Evolutionary conservation across 805 yeast species (phyloP).

Genomic region (Kuraishia piskuri): DNA sequence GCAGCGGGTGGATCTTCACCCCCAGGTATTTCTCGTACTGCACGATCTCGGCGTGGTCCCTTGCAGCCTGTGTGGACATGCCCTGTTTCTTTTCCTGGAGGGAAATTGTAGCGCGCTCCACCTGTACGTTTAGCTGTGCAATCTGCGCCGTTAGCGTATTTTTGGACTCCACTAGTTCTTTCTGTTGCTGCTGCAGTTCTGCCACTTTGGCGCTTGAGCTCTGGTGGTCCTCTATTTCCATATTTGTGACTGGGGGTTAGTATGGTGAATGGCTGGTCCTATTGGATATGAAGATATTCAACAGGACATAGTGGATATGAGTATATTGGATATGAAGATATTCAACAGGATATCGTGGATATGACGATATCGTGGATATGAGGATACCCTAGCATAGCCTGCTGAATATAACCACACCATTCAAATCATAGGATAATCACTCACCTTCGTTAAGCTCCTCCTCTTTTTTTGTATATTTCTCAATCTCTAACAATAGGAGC

Average conservation of each 20-base stretch:
- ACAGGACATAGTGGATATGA: too few species aligned
- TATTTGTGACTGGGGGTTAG: neutral
- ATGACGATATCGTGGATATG: too few species aligned
- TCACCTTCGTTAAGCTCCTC: neutral
- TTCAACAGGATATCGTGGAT: too few species aligned
- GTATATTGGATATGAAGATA: too few species aligned
- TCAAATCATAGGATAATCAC: too few species aligned
- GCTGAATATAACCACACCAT: too few species aligned
- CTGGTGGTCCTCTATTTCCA: neutral
- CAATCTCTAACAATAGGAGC: neutral
- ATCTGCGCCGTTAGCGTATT: neutral
- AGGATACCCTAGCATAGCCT: too few species aligned
- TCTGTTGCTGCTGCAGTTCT: neutral
- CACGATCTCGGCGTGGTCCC: constrained; percentile 31
- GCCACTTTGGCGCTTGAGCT: neutral
- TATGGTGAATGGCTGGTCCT: too few species aligned
- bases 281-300: too few species aligned
- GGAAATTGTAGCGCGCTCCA: neutral
- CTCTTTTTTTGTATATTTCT: neutral
- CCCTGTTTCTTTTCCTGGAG: constrained; percentile 15
- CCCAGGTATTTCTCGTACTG: constrained; percentile 41
- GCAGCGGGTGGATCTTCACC: constrained; percentile 32
- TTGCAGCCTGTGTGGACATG: constrained; percentile 26
- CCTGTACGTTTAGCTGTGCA: neutral
- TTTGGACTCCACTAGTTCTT: neutral